These are phyloP conservation scores for Platanus orientalis DNA, from an alignment of 164 flowering plant genomes.

Conservation along the genomic window DNA sequence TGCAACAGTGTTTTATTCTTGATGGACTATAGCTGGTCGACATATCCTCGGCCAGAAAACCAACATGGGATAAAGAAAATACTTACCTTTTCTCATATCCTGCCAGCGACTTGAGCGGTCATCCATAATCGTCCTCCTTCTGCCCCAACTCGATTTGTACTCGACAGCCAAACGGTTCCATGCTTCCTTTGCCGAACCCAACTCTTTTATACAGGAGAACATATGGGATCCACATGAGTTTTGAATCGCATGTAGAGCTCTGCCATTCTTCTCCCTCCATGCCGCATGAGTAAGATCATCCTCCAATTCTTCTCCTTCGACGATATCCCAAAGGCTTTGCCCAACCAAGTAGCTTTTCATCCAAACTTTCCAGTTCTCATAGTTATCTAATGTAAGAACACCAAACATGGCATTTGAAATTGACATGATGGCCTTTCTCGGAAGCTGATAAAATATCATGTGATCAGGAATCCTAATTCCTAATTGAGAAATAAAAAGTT, in stretches of 20 bases:
- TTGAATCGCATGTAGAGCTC: background rate
- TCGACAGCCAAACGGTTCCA: background rate
- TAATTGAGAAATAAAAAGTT: too few species aligned
- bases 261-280: background rate
- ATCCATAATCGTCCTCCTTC: too few species aligned
- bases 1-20: too few species aligned
- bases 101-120: too few species aligned
- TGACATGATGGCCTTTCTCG: too few species aligned
- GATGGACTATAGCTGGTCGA: too few species aligned
- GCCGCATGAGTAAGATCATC: background rate
- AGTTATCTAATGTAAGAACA: background rate
- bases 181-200: background rate
- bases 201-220: background rate
- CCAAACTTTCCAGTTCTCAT: background rate
- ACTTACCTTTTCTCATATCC: too few species aligned
- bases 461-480: too few species aligned
- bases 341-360: background rate
- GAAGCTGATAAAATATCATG: too few species aligned
- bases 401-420: background rate
- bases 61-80: too few species aligned
- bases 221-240: background rate
- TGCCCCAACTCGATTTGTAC: too few species aligned
- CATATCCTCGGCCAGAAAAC: too few species aligned
- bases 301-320: background rate
- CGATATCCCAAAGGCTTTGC: background rate